Conservation (phyloP, 2,329 filamentous ascomycete species). For the Pochonia chlamydosporia region DNA sequence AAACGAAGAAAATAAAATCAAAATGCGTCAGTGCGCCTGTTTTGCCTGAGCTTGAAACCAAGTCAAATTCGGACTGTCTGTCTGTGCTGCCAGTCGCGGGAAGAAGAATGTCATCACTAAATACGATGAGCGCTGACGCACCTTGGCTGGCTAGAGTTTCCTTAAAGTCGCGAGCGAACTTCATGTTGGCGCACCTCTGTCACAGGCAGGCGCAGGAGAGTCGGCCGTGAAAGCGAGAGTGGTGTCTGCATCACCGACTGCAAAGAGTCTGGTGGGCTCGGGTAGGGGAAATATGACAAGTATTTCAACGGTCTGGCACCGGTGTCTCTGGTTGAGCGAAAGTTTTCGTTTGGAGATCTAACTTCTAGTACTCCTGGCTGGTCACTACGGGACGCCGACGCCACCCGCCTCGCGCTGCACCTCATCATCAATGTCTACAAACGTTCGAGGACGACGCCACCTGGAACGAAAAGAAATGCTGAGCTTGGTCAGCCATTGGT, state of each 20-base stretch:
- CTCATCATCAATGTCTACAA: too few species aligned
- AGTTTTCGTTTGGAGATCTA: too few species aligned
- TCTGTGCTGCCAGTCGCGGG: neutral
- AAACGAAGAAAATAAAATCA: neutral
- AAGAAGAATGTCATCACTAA: neutral
- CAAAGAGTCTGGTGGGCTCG: neutral
- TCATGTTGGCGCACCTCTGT: conserved; percentile 50
- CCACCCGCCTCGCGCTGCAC: too few species aligned
- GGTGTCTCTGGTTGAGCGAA: too few species aligned
- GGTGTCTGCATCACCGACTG: neutral
- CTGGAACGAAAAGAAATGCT: too few species aligned
- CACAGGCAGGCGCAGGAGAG: neutral
- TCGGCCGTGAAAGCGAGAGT: neutral
- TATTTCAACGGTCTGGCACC: too few species aligned
- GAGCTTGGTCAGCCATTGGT: too few species aligned
- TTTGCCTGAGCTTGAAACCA: neutral
- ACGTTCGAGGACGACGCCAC: too few species aligned
- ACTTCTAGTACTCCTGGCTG: too few species aligned
- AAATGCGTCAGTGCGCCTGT: neutral
- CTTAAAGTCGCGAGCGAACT: conserved; percentile 77
- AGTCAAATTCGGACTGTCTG: too few species aligned
- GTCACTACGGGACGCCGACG: too few species aligned
- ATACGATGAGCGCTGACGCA: conserved; percentile 14
- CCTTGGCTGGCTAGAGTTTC: conserved; percentile 60
- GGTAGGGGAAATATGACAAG: too few species aligned